Percentiles rank a stretch among this genome's conserved stretches.
phyloP scores from a whole-genome alignment of 768 basidiomycete species.

The Harrya chromipes region DNA sequence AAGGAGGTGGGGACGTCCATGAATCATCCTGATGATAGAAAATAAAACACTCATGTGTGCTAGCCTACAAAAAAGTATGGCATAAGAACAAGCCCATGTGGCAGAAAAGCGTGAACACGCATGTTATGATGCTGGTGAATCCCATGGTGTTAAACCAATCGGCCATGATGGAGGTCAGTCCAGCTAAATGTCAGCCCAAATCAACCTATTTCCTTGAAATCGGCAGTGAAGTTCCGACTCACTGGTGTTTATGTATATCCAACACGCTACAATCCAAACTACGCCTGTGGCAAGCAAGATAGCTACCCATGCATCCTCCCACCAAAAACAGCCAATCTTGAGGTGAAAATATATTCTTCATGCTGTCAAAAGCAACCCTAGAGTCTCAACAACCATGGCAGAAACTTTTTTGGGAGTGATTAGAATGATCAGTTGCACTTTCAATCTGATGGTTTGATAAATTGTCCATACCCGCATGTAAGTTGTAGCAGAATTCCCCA shows the following conservation, averaged over 20 bases:
- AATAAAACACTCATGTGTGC: constrained; percentile 11
- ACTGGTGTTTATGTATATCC: background rate
- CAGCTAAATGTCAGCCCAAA: background rate
- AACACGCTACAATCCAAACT: background rate
- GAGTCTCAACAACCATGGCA: background rate
- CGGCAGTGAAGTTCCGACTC: background rate
- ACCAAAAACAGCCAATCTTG: too few relatives aligned
- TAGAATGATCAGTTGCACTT: background rate
- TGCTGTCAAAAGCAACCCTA: constrained; percentile 1
- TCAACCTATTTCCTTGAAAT: background rate
- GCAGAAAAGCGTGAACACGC: background rate
- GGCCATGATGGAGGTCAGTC: background rate
- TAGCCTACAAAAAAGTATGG: background rate
- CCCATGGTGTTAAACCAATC: constrained; percentile 1
- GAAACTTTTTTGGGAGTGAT: background rate
- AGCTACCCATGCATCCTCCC: background rate
- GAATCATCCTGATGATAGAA: constrained; percentile 10
- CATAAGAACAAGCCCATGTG: background rate
- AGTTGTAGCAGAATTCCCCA: background rate
- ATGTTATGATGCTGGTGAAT: constrained; percentile 3
- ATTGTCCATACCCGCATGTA: background rate
- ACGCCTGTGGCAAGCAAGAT: background rate
- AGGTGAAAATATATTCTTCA: background rate
- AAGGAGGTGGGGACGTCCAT: background rate
- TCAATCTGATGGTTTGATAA: background rate